phyloP scores from a whole-genome alignment of 352 stramenopile genomes.

The Blastocystis sp. region DNA sequence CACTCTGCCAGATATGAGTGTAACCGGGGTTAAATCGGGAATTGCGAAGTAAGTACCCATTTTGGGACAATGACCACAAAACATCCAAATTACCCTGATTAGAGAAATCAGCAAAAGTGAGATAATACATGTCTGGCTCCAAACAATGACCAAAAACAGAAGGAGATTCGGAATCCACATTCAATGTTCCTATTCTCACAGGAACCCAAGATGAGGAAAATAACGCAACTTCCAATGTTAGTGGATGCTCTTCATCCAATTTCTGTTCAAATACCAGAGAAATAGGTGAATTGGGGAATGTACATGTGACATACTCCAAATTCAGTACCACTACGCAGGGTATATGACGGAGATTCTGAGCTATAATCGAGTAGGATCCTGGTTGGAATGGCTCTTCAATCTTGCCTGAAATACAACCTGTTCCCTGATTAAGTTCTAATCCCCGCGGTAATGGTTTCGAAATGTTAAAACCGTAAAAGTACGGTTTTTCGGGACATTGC shows the following conservation, averaged over 20 bases:
- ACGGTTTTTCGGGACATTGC: background rate
- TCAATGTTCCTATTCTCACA: background rate
- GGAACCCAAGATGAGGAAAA: background rate
- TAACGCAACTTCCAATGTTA: background rate
- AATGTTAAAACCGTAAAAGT: background rate
- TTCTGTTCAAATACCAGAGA: background rate
- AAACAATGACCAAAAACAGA: slow-evolving; percentile 4
- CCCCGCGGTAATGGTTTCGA: background rate
- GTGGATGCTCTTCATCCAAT: background rate
- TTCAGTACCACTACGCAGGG: background rate
- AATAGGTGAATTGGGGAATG: background rate
- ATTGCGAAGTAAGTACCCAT: background rate
- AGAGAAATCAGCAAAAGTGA: background rate
- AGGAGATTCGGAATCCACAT: too few species aligned
- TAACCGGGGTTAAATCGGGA: slow-evolving; percentile 9
- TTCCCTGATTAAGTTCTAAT: slow-evolving; percentile 26
- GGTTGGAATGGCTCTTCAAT: background rate
- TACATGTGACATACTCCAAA: background rate
- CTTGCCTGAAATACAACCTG: background rate
- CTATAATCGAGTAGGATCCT: background rate
- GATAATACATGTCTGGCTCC: background rate
- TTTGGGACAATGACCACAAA: background rate
- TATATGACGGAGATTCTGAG: background rate
- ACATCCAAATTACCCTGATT: background rate
- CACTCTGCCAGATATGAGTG: background rate